Conservation (phyloP, 108 stramenopile species). For the Nitzschia sp. region DNA sequence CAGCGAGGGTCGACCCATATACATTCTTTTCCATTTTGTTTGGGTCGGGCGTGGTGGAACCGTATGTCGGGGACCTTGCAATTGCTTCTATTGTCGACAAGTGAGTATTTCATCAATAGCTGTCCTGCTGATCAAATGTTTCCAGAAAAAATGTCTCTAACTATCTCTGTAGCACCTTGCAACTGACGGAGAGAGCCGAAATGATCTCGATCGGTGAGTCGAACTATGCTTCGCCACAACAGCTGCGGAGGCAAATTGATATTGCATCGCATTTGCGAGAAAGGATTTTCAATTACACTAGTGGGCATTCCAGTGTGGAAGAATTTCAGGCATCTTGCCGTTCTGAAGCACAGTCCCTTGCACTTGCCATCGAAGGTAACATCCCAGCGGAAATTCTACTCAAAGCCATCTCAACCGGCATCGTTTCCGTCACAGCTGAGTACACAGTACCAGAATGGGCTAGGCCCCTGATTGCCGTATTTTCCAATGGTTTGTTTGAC, state of each 20-base stretch:
- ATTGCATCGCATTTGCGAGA: conserved; percentile 44
- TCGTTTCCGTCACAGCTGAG: conserved; percentile 16
- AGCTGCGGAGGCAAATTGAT: conserved; percentile 43
- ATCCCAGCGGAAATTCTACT: neutral
- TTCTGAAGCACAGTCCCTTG: conserved; percentile 17
- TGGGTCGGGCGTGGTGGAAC: conserved; percentile 32
- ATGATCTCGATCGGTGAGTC: conserved; percentile 5
- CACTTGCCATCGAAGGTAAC: neutral
- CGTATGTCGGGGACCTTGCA: conserved; percentile 45
- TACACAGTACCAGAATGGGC: conserved; percentile 17
- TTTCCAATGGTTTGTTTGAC: neutral
- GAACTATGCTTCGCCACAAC: conserved; percentile 30
- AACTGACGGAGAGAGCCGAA: conserved; percentile 24
- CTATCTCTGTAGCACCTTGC: conserved; percentile 13
- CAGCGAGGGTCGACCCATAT: conserved; percentile 32
- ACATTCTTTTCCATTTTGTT: conserved; percentile 48
- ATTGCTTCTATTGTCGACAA: conserved; percentile 50
- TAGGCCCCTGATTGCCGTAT: neutral
- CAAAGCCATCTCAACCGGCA: conserved; percentile 12
- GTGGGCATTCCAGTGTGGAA: neutral
- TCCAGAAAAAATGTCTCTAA: too few relatives aligned
- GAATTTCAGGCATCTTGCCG: conserved; percentile 22
- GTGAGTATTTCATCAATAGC: conserved; percentile 2
- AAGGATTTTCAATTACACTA: conserved; percentile 26
- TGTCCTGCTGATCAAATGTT: too few relatives aligned